Evolutionary conservation across 2,329 filamentous ascomycete genomes (phyloP).

Genomic region (Botrytis sinoallii): DNA sequence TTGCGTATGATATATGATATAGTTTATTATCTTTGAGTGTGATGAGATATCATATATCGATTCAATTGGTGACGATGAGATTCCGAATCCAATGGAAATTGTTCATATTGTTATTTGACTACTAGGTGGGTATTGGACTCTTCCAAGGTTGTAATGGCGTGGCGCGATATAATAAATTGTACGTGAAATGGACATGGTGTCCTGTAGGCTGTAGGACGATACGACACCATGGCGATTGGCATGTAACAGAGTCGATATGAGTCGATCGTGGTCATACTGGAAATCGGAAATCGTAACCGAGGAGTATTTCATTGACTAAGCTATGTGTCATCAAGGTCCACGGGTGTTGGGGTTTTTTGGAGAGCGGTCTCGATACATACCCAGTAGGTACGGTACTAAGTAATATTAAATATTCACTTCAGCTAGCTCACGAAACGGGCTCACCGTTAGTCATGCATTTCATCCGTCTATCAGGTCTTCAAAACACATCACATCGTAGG

Average conservation of each 20-base stretch:
- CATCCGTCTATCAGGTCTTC: not conserved
- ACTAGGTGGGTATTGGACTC: too few species aligned
- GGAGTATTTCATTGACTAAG: not conserved
- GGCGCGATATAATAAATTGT: not conserved
- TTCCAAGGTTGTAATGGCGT: not conserved
- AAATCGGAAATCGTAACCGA: not conserved
- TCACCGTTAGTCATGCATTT: not conserved
- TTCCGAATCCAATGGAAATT: too few species aligned
- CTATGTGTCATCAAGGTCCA: not conserved
- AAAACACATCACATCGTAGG: not conserved
- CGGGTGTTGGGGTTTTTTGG: too few species aligned
- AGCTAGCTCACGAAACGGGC: not conserved
- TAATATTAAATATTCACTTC: too few species aligned
- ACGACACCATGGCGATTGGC: not conserved
- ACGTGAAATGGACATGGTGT: not conserved
- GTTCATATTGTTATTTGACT: too few species aligned
- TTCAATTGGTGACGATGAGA: too few species aligned
- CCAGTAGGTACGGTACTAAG: too few species aligned
- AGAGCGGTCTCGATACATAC: too few species aligned
- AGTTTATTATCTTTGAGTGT: too few species aligned
- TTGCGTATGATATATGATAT: too few species aligned
- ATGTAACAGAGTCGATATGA: not conserved
- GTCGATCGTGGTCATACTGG: not conserved
- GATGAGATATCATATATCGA: too few species aligned
- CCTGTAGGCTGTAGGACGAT: not conserved